Evolutionary conservation across 257 asterid genomes (phyloP).

Genomic region (Solanum habrochaites): DNA sequence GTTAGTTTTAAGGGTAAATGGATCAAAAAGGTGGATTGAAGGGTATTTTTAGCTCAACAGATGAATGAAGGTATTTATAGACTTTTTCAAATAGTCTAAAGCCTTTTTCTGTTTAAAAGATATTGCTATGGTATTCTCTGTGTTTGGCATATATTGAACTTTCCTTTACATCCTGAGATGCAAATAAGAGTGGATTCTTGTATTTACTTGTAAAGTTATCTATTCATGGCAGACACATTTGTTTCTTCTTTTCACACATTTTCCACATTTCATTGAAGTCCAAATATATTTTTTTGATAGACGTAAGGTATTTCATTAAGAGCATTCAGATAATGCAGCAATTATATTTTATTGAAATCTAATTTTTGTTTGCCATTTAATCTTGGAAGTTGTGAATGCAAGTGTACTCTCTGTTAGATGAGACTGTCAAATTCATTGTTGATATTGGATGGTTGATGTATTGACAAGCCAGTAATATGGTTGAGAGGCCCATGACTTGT

Average conservation of each 20-base stretch:
- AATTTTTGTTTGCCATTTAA: background rate
- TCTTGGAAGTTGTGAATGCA: background rate
- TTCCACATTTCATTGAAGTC: background rate
- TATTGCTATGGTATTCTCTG: background rate
- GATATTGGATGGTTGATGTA: background rate
- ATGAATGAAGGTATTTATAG: too few species aligned
- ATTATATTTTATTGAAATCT: background rate
- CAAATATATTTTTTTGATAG: background rate
- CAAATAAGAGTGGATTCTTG: background rate
- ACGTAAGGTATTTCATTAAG: background rate
- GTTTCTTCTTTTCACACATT: too few species aligned
- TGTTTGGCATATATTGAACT: background rate
- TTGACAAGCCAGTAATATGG: background rate
- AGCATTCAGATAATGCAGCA: background rate
- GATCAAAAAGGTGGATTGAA: too few species aligned
- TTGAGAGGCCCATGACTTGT: background rate
- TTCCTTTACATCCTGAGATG: background rate
- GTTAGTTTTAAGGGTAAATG: too few species aligned
- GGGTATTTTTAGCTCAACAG: too few species aligned
- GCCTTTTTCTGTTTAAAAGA: background rate
- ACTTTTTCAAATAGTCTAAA: too few species aligned
- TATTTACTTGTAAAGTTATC: too few species aligned
- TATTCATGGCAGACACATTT: too few species aligned
- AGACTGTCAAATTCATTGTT: background rate
- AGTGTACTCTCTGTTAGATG: background rate